These are phyloP conservation scores for Penicillium turbatum DNA, from an alignment of 495 filamentous ascomycete species.

Conservation along the genomic window DNA sequence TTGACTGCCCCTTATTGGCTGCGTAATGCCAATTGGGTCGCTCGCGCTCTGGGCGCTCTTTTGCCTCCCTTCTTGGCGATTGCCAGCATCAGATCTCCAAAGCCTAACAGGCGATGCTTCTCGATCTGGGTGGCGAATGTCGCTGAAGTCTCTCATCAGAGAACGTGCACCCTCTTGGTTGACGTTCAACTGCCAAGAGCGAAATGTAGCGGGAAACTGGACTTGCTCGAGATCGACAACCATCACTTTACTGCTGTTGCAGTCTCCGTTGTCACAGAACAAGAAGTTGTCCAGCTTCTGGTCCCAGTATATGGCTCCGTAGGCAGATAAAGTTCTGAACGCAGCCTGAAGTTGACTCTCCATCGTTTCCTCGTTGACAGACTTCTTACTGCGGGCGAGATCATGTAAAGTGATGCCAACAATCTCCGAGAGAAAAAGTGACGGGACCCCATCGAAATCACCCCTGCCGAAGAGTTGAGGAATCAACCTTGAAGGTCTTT, in stretches of 20 bases:
- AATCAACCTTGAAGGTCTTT: constrained; percentile 9
- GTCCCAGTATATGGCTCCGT: background rate
- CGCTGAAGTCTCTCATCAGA: too few species aligned
- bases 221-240: background rate
- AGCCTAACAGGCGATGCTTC: too few species aligned
- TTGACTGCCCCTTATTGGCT: too few species aligned
- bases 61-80: too few species aligned
- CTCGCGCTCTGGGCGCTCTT: too few species aligned
- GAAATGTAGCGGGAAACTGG: background rate
- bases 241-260: background rate
- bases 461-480: constrained; percentile 2
- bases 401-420: background rate
- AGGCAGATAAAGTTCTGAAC: background rate
- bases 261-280: background rate
- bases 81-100: too few species aligned
- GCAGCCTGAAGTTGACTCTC: background rate
- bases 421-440: background rate
- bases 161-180: too few species aligned
- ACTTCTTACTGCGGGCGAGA: background rate
- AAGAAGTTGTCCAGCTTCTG: background rate
- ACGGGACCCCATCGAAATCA: background rate
- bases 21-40: too few species aligned
- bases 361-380: background rate
- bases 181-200: background rate
- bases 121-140: too few species aligned